Evolutionary conservation across 1,139 yeast species (phyloP).

Genomic region (Geotrichum phurueaensis): DNA sequence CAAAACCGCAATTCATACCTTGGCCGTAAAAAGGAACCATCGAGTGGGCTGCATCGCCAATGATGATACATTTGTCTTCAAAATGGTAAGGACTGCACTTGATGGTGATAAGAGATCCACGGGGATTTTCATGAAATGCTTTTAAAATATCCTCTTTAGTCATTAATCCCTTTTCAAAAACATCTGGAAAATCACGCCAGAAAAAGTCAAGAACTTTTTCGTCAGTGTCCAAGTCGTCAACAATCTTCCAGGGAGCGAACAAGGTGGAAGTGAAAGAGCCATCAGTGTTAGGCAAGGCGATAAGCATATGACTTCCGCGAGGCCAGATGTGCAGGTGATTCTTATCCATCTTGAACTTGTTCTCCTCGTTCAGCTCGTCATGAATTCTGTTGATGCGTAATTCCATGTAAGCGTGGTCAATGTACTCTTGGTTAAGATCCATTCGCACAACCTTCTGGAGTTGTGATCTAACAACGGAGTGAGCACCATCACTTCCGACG

Average conservation of each 20-base stretch:
- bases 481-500: conserved; percentile 85
- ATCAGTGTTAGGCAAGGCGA: conserved; percentile 78
- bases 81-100: conserved; percentile 64
- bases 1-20: conserved; percentile 96
- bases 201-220: conserved; percentile 50
- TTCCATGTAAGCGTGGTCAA: conserved; percentile 81
- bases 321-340: conserved; percentile 95
- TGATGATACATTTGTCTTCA: conserved; percentile 55
- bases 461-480: conserved; percentile 65
- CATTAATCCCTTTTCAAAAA: conserved; percentile 47
- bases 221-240: conserved; percentile 47
- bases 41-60: conserved; percentile 94
- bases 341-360: conserved; percentile 53
- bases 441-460: conserved; percentile 60
- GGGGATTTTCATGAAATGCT: conserved; percentile 58
- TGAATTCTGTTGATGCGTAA: conserved; percentile 54
- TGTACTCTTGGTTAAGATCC: conserved; percentile 69
- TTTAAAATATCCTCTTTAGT: conserved; percentile 51
- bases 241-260: conserved; percentile 74
- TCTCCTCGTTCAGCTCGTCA: conserved; percentile 26
- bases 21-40: conserved; percentile 98
- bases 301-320: conserved; percentile 75
- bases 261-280: conserved; percentile 88
- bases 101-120: conserved; percentile 63
- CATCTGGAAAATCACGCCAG: conserved; percentile 63